Base-by-base conservation (phyloP, 306 rosid genomes). In the Cicer yamashitae region DNA sequence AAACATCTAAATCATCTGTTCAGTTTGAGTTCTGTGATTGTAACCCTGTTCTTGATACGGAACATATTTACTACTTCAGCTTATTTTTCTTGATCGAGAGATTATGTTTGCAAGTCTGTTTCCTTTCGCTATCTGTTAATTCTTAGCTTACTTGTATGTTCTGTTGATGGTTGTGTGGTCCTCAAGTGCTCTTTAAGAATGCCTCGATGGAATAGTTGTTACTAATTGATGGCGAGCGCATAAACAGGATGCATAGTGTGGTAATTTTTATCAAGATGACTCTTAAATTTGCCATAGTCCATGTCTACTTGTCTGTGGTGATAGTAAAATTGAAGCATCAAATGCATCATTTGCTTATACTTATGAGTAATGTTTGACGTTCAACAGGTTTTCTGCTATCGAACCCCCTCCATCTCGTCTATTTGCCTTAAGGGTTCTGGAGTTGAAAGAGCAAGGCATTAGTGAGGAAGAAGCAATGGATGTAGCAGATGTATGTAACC, bases 351-450 rank as follows among this genome's bases (percentile, higher is more conserved):
- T 59, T 34, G 51, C 74, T 57, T 58, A 71, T 57, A 76, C 43
- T 25, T 43, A 44, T 56, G 70, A 64, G 52, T 82, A 60, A 44
- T 88, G 70, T 85, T 70, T 70, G 17, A 18, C 39, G 50, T 6
- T 73, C 77, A 52, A 82, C 92, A 92, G 99, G 86, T 56, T 94
- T 67, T 12, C 51, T 90, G 77, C 84, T 80, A 87, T 86, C 10
- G 82, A 94, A 12, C 96, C 88, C 20, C 91, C 96, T 64, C 91
- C 97, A 59, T 91, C 97, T 71, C 96, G 96, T 52, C 2, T 94
- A 39, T 94, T 75, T 52, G 96, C 82, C 63, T 75, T 52, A 77
- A 82, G 93, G 83, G 93, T 94, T 58, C 89, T 91, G 62, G 92
- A 88, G 69, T 67, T 91, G 85, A 90, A 87, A 83, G 91, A 89